Evolutionary conservation across 495 filamentous ascomycete genomes (phyloP).

Genomic region (Aspergillus panamensis): DNA sequence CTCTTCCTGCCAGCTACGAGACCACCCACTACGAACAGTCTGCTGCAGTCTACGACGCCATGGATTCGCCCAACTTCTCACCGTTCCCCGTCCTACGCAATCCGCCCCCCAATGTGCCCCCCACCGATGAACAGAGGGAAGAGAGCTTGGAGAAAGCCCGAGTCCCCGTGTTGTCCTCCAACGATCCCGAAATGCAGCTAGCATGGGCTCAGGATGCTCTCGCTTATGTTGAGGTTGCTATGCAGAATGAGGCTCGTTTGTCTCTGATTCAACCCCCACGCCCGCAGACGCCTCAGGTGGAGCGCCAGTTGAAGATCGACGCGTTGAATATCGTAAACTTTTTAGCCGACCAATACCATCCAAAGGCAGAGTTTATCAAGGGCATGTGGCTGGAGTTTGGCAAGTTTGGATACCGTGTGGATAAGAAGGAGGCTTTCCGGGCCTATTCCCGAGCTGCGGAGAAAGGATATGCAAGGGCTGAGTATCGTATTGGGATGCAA

Average conservation of each 20-base stretch:
- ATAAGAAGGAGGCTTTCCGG: conserved; percentile 91
- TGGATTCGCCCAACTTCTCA: conserved; percentile 77
- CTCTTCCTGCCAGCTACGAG: conserved; percentile 31
- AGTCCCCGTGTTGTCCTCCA: conserved; percentile 79
- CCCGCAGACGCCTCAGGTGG: conserved; percentile 74
- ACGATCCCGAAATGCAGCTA: conserved; percentile 94
- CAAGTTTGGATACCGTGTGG: conserved; percentile 81
- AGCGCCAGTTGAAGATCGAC: conserved; percentile 82
- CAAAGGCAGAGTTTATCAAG: conserved; percentile 89
- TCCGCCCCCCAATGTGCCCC: conserved; percentile 84
- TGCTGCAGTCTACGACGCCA: conserved; percentile 40
- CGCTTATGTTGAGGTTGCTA: conserved; percentile 79
- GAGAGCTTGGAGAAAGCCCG: conserved; percentile 79
- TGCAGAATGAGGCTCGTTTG: conserved; percentile 62
- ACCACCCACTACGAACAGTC: conserved; percentile 41
- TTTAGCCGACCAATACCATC: conserved; percentile 85
- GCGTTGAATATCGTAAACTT: conserved; percentile 89
- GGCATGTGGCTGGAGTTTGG: conserved; percentile 98
- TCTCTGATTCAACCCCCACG: conserved; percentile 62
- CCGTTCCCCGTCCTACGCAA: conserved; percentile 83
- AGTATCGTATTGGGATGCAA: conserved; percentile 98
- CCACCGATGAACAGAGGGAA: conserved; percentile 91
- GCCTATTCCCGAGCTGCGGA: conserved; percentile 83
- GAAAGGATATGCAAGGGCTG: conserved; percentile 85
- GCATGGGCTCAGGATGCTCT: conserved; percentile 94